These are phyloP conservation scores for Gastrolobium bilobum DNA, from an alignment of 306 rosid species.

Conservation along the genomic window DNA sequence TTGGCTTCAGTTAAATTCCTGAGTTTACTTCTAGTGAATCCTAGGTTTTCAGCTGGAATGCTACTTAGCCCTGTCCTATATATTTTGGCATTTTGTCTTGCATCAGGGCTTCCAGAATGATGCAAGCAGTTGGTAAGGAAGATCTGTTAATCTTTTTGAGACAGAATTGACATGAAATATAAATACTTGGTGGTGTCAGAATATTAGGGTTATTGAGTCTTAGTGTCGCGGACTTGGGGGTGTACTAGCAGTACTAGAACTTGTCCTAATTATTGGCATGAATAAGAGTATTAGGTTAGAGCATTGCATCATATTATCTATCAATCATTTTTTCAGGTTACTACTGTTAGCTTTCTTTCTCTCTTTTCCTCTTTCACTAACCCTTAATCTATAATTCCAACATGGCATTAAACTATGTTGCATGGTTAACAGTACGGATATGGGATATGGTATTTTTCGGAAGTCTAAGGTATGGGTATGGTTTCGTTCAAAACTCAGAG, in stretches of 20 bases:
- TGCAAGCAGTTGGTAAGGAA: not conserved
- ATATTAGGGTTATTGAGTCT: too few relatives aligned
- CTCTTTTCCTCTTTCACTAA: not conserved
- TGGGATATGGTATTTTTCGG: too few relatives aligned
- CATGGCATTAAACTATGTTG: too few relatives aligned
- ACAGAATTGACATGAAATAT: slow-evolving; percentile 7
- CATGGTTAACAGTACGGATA: too few relatives aligned
- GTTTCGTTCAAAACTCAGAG: too few relatives aligned
- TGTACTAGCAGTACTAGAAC: too few relatives aligned
- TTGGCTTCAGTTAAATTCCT: not conserved
- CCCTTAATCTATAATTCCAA: not conserved
- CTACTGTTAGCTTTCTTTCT: not conserved
- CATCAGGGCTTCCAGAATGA: not conserved
- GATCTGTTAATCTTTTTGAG: not conserved
- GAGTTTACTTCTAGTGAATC: not conserved
- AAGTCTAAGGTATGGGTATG: too few relatives aligned
- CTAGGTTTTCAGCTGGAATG: not conserved
- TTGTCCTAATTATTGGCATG: not conserved
- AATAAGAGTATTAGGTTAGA: too few relatives aligned
- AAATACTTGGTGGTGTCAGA: not conserved
- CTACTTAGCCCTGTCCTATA: not conserved
- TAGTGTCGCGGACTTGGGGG: too few relatives aligned
- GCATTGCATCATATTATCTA: not conserved
- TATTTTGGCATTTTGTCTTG: not conserved
- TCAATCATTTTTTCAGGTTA: not conserved